A percentile compares a stretch with the other conserved stretches of the same genome.
Evolutionary conservation across 495 filamentous ascomycete genomes (phyloP).

Genomic region (Penicillium lagena): DNA sequence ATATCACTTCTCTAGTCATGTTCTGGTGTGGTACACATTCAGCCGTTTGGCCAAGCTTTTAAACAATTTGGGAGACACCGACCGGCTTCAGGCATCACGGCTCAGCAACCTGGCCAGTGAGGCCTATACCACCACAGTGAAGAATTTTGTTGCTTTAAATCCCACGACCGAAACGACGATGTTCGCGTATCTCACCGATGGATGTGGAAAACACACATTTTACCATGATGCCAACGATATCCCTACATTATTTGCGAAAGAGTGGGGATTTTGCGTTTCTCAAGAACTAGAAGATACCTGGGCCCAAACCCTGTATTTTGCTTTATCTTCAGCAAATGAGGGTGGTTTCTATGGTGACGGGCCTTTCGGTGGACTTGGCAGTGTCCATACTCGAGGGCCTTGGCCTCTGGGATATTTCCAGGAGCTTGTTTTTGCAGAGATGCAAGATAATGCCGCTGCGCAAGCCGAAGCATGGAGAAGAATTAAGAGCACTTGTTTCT

Average conservation of each 20-base stretch:
- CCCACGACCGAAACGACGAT: background rate
- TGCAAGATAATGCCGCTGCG: background rate
- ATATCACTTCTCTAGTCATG: background rate
- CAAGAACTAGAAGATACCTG: background rate
- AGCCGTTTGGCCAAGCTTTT: background rate
- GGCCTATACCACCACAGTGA: background rate
- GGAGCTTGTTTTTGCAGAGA: conserved; percentile 1
- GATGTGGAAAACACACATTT: background rate
- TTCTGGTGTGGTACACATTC: background rate
- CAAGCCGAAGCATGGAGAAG: background rate
- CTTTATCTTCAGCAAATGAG: background rate
- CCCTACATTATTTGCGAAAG: background rate
- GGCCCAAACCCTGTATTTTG: background rate
- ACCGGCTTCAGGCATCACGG: too few species aligned
- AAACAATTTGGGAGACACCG: too few species aligned
- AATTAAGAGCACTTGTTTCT: background rate
- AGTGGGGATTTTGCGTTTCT: background rate
- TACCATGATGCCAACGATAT: conserved; percentile 1
- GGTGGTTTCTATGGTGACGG: background rate
- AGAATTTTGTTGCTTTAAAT: background rate
- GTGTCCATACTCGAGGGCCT: background rate
- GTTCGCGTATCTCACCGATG: conserved; percentile 1
- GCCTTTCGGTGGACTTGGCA: conserved; percentile 1
- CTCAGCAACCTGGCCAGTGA: too few species aligned
- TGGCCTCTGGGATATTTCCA: conserved; percentile 1